Evolutionary conservation across 495 filamentous ascomycete species (phyloP), one percentile per base, ranked within the genome.

Genomic region (Lasiosphaeris hirsuta): DNA sequence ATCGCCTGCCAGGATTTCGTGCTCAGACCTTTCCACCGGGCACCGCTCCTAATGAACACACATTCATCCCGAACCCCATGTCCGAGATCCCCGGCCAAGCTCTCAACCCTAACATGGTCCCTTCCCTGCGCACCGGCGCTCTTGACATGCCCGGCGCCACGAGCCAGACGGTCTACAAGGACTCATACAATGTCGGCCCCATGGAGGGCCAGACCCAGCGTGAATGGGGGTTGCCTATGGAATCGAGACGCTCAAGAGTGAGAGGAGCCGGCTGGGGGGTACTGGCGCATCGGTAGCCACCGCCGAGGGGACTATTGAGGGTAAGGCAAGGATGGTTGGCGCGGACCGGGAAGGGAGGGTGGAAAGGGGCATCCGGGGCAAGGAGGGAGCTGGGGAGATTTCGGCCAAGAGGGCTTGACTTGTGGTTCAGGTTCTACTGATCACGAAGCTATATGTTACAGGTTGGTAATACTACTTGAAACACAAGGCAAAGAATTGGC

Each of bases 141-240:
- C 66, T 67, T 1, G 79, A 83, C 23, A 66, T 90, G 11, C 68
- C 65, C 15, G 89, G 90, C 4, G 77, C 87, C 2, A 89, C 86
- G 0, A 87, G 82, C 3, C 64, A 63, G 34, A 82, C 85, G 50
- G 78, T 92, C 5, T 66, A 91, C 70, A 75, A 69, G 1, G 84
- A 85, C 0, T 73, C 69, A 0, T 81, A 85, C 0, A 50, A 83
- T 0, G 86, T 86, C 0, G 78, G 84, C 42, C 88, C 88, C 0
- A 72, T 78, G 3, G 72, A 81, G 36, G 89, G 88, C 1, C 77
- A 86, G 75, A 83, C 83, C 10, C 75, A 69, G 49, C 64, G 61
- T 3, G 87, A 94, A 30, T 84, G 19, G 71, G 83, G 52, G 81
- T 83, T 1, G 23, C 23, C 23, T 58, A 74, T 51, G 68, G 78